Percentiles rank a stretch among this genome's conserved stretches.
Evolutionary conservation across 1,284 basidiomycete species (phyloP).

Genomic region (Fistulina hepatica): DNA sequence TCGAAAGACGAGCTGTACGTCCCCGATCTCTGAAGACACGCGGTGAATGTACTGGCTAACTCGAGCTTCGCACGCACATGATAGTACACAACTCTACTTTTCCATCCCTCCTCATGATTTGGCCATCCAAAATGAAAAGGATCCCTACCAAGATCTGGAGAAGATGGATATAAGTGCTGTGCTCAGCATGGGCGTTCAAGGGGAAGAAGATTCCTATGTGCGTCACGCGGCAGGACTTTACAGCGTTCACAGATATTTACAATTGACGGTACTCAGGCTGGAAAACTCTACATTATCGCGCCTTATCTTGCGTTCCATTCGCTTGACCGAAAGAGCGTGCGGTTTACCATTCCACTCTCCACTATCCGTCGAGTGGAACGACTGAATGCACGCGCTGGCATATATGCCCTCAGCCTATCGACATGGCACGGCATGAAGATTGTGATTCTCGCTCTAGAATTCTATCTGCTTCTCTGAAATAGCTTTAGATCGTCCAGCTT

Average conservation of each 20-base stretch:
- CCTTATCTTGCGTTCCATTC: conserved; percentile 91
- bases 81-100: conserved; percentile 82
- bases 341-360: conserved; percentile 86
- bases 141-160: conserved; percentile 33
- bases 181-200: conserved; percentile 67
- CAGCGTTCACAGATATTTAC: conserved; percentile 1
- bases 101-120: conserved; percentile 44
- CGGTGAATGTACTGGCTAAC: no score
- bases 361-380: conserved; percentile 94
- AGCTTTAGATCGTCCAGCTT: conserved; percentile 77
- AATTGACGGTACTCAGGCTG: conserved; percentile 46
- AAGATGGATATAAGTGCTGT: conserved; percentile 89
- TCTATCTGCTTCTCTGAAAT: conserved; percentile 8
- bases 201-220: conserved; percentile 87
- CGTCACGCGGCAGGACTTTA: conserved; percentile 27
- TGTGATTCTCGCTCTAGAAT: conserved; percentile 28
- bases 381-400: conserved; percentile 81
- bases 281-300: conserved; percentile 81
- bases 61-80: no score
- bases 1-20: conserved; percentile 71
- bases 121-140: conserved; percentile 17
- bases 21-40: no score
- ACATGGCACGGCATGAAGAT: conserved; percentile 96
- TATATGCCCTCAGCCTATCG: conserved; percentile 90
- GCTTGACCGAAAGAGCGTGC: conserved; percentile 84